phyloP scores from a whole-genome alignment of 192 early-diverging fungal species.

The Backusella sp. region DNA sequence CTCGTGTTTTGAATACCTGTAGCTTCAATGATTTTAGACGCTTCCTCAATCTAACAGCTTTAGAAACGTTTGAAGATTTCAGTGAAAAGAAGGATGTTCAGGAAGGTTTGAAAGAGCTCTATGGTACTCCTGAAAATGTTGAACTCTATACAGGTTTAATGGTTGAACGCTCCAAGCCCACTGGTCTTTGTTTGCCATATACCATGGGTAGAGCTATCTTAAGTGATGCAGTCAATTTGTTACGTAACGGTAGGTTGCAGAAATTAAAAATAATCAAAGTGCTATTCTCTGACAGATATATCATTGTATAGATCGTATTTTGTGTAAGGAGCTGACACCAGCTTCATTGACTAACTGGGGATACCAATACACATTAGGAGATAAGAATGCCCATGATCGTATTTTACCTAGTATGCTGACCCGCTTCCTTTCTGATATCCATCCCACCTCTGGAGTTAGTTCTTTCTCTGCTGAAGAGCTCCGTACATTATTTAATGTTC shows the following conservation, averaged over 20 bases:
- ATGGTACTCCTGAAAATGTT: conserved; percentile 39
- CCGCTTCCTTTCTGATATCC: conserved; percentile 12
- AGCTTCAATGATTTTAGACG: conserved; percentile 52
- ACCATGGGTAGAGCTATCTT: conserved; percentile 46
- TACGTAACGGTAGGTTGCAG: conserved; percentile 36
- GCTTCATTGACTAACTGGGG: conserved; percentile 48
- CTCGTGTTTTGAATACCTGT: conserved; percentile 40
- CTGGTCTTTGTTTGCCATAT: conserved; percentile 45
- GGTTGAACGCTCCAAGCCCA: conserved; percentile 38
- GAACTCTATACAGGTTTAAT: conserved; percentile 52
- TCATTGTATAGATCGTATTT: conserved; percentile 42
- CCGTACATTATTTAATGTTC: neutral
- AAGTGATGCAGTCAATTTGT: conserved; percentile 45
- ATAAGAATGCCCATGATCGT: conserved; percentile 7
- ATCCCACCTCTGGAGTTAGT: neutral
- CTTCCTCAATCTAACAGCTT: conserved; percentile 33
- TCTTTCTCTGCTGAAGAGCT: conserved; percentile 8
- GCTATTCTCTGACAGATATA: neutral
- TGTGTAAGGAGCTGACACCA: conserved; percentile 39
- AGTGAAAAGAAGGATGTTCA: conserved; percentile 18
- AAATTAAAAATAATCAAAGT: neutral
- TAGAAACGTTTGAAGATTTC: conserved; percentile 38
- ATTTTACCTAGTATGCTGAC: conserved; percentile 20
- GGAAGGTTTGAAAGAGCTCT: conserved; percentile 39
- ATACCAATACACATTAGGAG: conserved; percentile 25